Evolutionary conservation across 371 early-diverging fungal species (phyloP).

Genomic region (Mortierella sp.): DNA sequence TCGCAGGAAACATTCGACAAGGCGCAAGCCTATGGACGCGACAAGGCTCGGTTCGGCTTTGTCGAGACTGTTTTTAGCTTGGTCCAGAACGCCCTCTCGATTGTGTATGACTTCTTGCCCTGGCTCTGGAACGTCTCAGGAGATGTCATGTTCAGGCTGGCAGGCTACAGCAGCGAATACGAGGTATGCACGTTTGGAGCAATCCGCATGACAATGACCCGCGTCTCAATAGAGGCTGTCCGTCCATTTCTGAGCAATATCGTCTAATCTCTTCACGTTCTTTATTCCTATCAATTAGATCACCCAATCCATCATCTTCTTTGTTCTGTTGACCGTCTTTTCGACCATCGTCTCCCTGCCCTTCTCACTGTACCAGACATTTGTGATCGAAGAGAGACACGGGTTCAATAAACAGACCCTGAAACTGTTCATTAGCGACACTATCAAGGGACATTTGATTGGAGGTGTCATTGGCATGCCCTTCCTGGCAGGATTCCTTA

Average conservation of each 20-base stretch:
- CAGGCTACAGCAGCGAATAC: conserved; percentile 78
- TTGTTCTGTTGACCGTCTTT: conserved; percentile 69
- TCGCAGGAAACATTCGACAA: conserved; percentile 83
- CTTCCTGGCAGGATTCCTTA: conserved; percentile 85
- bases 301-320: conserved; percentile 86
- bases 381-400: conserved; percentile 95
- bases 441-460: conserved; percentile 81
- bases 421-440: conserved; percentile 85
- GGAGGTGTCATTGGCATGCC: conserved; percentile 83
- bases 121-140: conserved; percentile 82
- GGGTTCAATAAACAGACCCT: conserved; percentile 98
- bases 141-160: conserved; percentile 59
- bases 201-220: not conserved
- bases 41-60: conserved; percentile 88
- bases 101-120: conserved; percentile 81
- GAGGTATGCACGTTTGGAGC: conserved; percentile 65
- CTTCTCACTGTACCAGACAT: conserved; percentile 89
- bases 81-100: conserved; percentile 73
- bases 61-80: conserved; percentile 71
- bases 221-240: not conserved
- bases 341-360: conserved; percentile 84
- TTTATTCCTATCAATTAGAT: conserved; percentile 67
- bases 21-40: conserved; percentile 89
- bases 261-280: not conserved
- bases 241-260: not conserved